These are phyloP conservation scores for Phialophora chinensis DNA, from an alignment of 2,329 filamentous ascomycete species.

Conservation along the genomic window DNA sequence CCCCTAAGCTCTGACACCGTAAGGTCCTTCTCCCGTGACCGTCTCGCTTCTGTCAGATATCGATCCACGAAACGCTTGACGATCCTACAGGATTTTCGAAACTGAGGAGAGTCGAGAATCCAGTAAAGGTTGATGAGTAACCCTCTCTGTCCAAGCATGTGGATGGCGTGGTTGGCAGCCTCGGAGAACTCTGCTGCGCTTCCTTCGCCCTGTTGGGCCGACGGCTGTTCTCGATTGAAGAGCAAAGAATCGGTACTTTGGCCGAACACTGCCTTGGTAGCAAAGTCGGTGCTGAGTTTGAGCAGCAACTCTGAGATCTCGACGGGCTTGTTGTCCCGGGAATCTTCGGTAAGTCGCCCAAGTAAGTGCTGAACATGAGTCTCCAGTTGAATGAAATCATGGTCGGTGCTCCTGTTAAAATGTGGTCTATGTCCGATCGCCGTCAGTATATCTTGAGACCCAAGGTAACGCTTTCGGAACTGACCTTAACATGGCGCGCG, in stretches of 20 bases:
- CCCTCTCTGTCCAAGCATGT: constrained; percentile 43
- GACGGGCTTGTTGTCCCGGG: constrained; percentile 58
- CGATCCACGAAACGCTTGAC: constrained; percentile 11
- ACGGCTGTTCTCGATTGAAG: constrained; percentile 11
- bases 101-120: constrained; percentile 48
- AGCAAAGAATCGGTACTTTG: constrained; percentile 58
- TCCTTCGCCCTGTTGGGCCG: constrained; percentile 14
- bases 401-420: constrained; percentile 21
- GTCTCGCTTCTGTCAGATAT: constrained; percentile 13
- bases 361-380: constrained; percentile 59
- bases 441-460: not conserved
- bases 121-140: constrained; percentile 46
- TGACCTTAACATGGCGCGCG: constrained; percentile 25
- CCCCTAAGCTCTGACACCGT: constrained; percentile 29
- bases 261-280: constrained; percentile 71
- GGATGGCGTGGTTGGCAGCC: constrained; percentile 37
- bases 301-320: constrained; percentile 69
- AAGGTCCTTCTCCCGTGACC: not conserved
- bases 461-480: not conserved
- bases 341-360: constrained; percentile 53
- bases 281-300: constrained; percentile 68
- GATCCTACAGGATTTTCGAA: constrained; percentile 36
- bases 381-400: constrained; percentile 21
- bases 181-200: constrained; percentile 21
- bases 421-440: constrained; percentile 15